Evolutionary conservation across 768 basidiomycete genomes (phyloP), one percentile per base, ranked within the genome.

Genomic region (Boletus bicolor): DNA sequence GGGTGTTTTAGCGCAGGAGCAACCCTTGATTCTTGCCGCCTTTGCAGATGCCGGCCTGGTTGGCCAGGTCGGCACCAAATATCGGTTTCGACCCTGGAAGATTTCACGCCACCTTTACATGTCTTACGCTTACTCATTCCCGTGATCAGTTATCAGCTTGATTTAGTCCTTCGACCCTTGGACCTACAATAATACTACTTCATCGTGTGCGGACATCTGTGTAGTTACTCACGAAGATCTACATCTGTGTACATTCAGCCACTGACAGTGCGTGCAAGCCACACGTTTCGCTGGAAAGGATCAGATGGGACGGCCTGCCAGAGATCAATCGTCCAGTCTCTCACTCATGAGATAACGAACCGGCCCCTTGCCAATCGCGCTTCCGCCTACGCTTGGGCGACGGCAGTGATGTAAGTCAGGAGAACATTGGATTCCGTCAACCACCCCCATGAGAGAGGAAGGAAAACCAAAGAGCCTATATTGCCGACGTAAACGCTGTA

Each of bases 401-500:
- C 50, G 35, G 51, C 36, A 46, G n/a, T 51, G 54, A 51, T 58
- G 49, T 54, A 63, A 66, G 11, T 51, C n/a, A 48, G 43, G 59
- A 56, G 30, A 56, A 34, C 47, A 28, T 51, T 44, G 49, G 32
- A 51, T 59, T 58, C 54, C 26, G 52, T 49, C 51, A 58, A 17
- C 30, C 44, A 45, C 28, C 45, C 21, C 44, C 39, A 51, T 37
- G 36, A 14, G 47, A 35, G 38, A 39, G 41, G 21, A 19, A 36
- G 19, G 24, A 44, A 45, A 59, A 51, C 54, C 39, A 52, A 65
- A 53, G 57, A 35, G 54, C 41, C 17, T 28, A 64, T 62, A 67
- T 62, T 59, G 15, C 44, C 41, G 60, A 63, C 66, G 66, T 68
- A 65, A 66, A 44, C 17, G n/a, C 41, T 12, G 43, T 30, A 52